These are phyloP conservation scores for Larix sibirica DNA, from an alignment of 83 land plant species.

Conservation along the genomic window DNA sequence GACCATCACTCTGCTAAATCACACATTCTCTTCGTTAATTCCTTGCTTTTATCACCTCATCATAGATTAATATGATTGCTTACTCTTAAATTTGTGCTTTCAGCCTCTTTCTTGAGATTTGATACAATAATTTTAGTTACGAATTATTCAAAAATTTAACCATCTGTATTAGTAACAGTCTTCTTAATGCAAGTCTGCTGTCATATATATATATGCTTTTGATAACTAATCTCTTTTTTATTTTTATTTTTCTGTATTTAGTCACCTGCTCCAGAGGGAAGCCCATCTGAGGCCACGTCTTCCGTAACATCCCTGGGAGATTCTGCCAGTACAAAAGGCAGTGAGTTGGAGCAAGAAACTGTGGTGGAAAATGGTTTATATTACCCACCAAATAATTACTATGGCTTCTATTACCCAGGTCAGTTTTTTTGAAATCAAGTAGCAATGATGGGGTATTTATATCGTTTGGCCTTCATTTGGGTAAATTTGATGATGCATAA, in stretches of 20 bases:
- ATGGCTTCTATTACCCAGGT: constrained; percentile 55
- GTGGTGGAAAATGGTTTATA: constrained; percentile 16
- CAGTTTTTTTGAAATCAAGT: background rate
- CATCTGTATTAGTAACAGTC: too few species aligned
- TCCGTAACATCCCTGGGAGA: constrained; percentile 26
- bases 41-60: too few species aligned
- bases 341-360: constrained; percentile 28
- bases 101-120: background rate
- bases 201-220: too few species aligned
- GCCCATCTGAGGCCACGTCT: constrained; percentile 24
- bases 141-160: background rate
- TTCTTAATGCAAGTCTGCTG: too few species aligned
- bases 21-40: too few species aligned
- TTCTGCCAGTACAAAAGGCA: constrained; percentile 23
- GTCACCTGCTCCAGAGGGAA: constrained; percentile 20
- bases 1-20: too few species aligned
- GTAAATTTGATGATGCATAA: background rate
- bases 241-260: background rate
- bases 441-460: background rate
- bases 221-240: too few species aligned
- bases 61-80: too few species aligned
- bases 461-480: background rate
- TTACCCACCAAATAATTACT: constrained; percentile 19
- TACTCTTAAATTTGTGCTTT: background rate
- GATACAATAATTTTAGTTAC: background rate